Evolutionary conservation across 352 stramenopile genomes (phyloP), one percentile per base, ranked within the genome.

Genomic region (Aphanomyces invadans): DNA sequence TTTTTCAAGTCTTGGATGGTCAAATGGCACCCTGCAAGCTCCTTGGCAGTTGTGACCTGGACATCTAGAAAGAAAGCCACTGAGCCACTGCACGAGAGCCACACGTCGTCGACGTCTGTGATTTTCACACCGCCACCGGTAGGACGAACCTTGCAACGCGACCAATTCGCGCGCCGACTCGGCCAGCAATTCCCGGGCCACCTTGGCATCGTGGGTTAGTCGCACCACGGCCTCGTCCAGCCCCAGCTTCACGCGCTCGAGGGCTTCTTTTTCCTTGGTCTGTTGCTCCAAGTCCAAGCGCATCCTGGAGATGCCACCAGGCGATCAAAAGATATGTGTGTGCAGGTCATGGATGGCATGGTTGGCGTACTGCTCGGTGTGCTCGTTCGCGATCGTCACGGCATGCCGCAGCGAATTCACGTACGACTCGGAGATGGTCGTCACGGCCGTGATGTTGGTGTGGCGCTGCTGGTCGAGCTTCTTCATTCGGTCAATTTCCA

Each of bases 391-490:
- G 2, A 10, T 11, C 19, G 31, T 19, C 17, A 46, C 55, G 17
- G 55, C 36, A 46, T 64, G 31, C 2, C 55, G 55, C 4, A 64
- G 25, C 0, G 55, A 32, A 25, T 49, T 21, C 28, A 64, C 55
- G 23, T 64, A 64, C n/a, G 25, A 45, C 39, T 64, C 55, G 25
- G 55, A 64, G 25, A 64, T 64, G 25, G 31, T 31, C 11, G 15
- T 49, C 10, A 31, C 12, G 19, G 36, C n/a, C 12, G 36, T 64
- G 21, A 36, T 49, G 55, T 17, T 26, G 23, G 38, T 49, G 21
- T 49, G 23, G 21, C 36, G n/a, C 32, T 52, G 21, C 33, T 64
- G 36, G 19, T 32, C 19, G 4, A 64, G 17, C 19, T 52, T 10
- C 21, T 64, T 64, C 9, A 64, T 15, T 2, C 39, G 33, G 2